Conservation (phyloP, 106 monocot species). For the Acanthochlamys bracteata region DNA sequence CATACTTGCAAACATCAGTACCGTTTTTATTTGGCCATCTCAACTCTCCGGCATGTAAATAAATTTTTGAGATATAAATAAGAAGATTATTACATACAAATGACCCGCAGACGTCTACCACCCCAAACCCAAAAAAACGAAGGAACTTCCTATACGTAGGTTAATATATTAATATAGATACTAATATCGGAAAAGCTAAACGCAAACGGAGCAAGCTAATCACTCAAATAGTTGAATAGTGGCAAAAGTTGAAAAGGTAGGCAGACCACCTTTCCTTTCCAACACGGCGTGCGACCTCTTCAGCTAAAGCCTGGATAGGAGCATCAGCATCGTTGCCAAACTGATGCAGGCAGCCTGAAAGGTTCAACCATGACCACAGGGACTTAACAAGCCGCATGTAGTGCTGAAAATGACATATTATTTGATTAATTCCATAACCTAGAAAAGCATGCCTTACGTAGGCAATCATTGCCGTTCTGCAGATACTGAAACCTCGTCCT, state of each 20-base stretch:
- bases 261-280: slow-evolving; percentile 39
- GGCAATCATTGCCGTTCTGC: slow-evolving; percentile 36
- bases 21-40: slow-evolving; percentile 33
- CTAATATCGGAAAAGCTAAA: not conserved
- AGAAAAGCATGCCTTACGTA: slow-evolving; percentile 19
- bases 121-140: no score
- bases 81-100: no score
- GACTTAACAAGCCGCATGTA: not conserved
- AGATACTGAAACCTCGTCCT: slow-evolving; percentile 36
- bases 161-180: not conserved
- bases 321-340: slow-evolving; percentile 42
- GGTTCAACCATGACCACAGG: not conserved
- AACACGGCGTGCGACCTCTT: slow-evolving; percentile 42
- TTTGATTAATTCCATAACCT: not conserved
- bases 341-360: slow-evolving; percentile 37
- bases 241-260: not conserved
- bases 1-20: slow-evolving; percentile 33
- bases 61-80: not conserved
- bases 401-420: not conserved
- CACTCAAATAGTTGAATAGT: not conserved
- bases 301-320: slow-evolving; percentile 38
- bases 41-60: slow-evolving; percentile 38
- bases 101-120: no score
- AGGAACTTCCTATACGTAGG: not conserved
- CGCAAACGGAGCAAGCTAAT: not conserved